Evolutionary conservation across 306 rosid genomes (phyloP), one percentile per base, ranked within the genome.

Genomic region (Abrus pulchellus): DNA sequence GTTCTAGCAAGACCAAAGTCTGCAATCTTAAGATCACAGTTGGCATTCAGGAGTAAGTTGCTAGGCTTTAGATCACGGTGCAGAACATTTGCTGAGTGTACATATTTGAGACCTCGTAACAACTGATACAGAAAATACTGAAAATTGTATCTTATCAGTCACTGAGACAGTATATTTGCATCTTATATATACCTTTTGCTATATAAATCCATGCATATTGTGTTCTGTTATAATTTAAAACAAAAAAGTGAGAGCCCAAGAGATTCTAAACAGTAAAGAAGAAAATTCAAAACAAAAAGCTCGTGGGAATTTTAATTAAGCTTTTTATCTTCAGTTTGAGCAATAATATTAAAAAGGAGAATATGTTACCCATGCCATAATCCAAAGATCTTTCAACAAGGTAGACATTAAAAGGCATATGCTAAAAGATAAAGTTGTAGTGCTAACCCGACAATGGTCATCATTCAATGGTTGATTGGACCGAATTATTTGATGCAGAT

Each of bases 1-100:
- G 99, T 94, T 90, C 99, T 89, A 64, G 99, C 99, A 40, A 94
- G 97, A 79, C 99, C 99, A 76, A 94, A 94, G 90, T 94, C 99
- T 73, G 89, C 97, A 82, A 94, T 92, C 91, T 94, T 94, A 40
- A 94, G 97, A 87, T 94, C 97, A 82, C 97, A 94, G 77, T 94
- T 92, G 41, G 99, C 86, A 86, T 94, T 91, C 82, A 94, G 79
- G 67, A 94, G 72, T 87, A 94, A 84, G 83, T 92, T 94, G 90
- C 99, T 94, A 54, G 99, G 99, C 90, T 94, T 94, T 70, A 94
- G 85, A 87, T 94, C 99, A 34, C 99, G 99, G 79, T 94, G 99
- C 78, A 94, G 83, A 82, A 94, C 94, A 83, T 88, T 89, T 67
- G 97, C 97, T 3, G 99, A 94, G 82, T 94, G 99, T 57, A 94